phyloP scores from a whole-genome alignment of 2,329 filamentous ascomycete genomes.

The Fusarium foetens region DNA sequence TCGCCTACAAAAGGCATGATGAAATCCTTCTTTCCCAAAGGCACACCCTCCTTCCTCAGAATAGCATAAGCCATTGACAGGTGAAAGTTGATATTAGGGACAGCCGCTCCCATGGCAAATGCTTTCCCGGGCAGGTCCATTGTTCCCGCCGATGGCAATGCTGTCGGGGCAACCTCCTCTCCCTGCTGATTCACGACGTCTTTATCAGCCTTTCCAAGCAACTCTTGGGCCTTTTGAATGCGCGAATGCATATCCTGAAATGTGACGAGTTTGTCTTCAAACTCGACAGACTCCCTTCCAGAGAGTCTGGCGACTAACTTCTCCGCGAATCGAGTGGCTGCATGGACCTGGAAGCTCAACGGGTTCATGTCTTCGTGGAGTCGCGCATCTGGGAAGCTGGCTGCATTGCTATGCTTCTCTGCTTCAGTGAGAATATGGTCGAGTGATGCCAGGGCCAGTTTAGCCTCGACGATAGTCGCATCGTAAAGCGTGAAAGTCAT shows the following conservation, averaged over 20 bases:
- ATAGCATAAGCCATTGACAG: conserved; percentile 66
- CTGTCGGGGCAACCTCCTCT: conserved; percentile 40
- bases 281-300: conserved; percentile 40
- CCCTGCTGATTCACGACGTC: conserved; percentile 45
- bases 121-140: conserved; percentile 43
- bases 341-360: conserved; percentile 49
- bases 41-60: conserved; percentile 66
- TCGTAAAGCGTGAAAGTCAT: conserved; percentile 50
- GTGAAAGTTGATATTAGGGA: conserved; percentile 72
- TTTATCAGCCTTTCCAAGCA: conserved; percentile 46
- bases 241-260: conserved; percentile 47
- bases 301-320: conserved; percentile 45
- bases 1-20: conserved; percentile 45
- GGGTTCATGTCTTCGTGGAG: conserved; percentile 53
- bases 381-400: conserved; percentile 44
- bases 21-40: conserved; percentile 67
- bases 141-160: conserved; percentile 30
- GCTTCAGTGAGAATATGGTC: conserved; percentile 46
- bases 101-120: conserved; percentile 57
- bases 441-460: conserved; percentile 40
- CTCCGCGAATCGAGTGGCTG: conserved; percentile 43
- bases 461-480: conserved; percentile 44
- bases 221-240: conserved; percentile 41
- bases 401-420: conserved; percentile 45
- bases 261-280: conserved; percentile 43